Conservation (phyloP, 2,329 filamentous ascomycete genomes). For the Fusarium austroafricanum region DNA sequence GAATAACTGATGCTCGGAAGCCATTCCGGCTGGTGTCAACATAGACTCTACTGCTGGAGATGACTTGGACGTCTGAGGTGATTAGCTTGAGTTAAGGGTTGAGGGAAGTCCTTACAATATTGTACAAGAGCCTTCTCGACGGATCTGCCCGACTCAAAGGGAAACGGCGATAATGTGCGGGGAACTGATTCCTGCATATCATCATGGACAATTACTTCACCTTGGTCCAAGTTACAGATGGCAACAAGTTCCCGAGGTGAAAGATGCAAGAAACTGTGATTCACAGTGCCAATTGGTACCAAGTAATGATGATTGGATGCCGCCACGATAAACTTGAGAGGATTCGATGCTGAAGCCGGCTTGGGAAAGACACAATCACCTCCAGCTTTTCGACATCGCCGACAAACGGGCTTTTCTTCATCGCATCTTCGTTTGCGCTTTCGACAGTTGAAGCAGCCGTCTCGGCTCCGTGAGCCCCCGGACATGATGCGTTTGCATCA, state of each 20-base stretch:
- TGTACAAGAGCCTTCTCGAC: constrained; percentile 38
- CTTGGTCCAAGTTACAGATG: constrained; percentile 4
- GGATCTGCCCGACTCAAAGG: background rate
- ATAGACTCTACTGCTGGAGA: constrained; percentile 42
- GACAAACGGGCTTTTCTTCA: constrained; percentile 37
- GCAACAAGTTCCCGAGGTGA: constrained; percentile 29
- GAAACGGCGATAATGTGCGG: constrained; percentile 25
- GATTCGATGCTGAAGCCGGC: constrained; percentile 32
- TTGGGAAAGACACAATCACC: constrained; percentile 37
- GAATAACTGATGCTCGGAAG: constrained; percentile 41
- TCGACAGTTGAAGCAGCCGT: constrained; percentile 59
- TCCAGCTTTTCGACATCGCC: constrained; percentile 24
- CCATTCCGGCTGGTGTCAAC: constrained; percentile 38
- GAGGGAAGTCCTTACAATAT: constrained; percentile 30
- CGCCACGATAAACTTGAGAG: constrained; percentile 38
- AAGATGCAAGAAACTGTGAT: constrained; percentile 33
- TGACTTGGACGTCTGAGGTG: constrained; percentile 34
- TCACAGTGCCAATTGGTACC: constrained; percentile 9
- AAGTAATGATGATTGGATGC: constrained; percentile 28
- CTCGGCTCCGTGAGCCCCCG: constrained; percentile 40
- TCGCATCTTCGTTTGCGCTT: constrained; percentile 64
- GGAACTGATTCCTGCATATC: background rate
- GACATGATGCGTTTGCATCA: constrained; percentile 40
- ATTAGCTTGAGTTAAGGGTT: constrained; percentile 4
- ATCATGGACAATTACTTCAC: background rate